Percentiles rank a stretch among this genome's conserved stretches.
phyloP scores from a whole-genome alignment of 2,329 filamentous ascomycete species.

The Calonectria honghensis region DNA sequence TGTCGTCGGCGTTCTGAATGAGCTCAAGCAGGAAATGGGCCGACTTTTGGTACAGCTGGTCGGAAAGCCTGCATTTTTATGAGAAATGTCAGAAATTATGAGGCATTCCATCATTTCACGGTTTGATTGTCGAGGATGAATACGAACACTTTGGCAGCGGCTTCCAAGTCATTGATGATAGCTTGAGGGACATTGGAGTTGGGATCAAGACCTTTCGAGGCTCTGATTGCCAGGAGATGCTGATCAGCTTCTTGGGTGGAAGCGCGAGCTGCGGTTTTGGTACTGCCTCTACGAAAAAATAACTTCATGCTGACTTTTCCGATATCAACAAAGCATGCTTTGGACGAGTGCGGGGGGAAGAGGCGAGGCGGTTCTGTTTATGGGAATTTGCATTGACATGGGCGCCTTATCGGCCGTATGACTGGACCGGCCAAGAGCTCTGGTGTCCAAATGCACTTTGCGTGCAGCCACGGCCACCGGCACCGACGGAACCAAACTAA shows the following conservation, averaged over 20 bases:
- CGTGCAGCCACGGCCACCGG: not conserved
- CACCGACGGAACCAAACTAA: not conserved
- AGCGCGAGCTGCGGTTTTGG: not conserved
- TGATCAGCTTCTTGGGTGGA: not conserved
- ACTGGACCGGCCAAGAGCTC: not conserved
- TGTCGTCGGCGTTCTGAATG: constrained; percentile 66
- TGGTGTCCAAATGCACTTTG: not conserved
- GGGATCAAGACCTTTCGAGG: constrained; percentile 4
- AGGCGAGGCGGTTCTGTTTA: not conserved
- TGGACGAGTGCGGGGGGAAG: not conserved
- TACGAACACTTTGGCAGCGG: constrained; percentile 17
- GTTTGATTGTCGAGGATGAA: not conserved
- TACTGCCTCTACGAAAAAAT: not conserved
- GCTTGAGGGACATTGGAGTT: constrained; percentile 3
- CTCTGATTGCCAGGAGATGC: not conserved
- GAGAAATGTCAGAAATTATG: not conserved
- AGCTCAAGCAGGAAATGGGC: constrained; percentile 64
- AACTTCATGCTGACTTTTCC: constrained; percentile 4
- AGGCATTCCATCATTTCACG: not conserved
- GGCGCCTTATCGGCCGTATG: not conserved
- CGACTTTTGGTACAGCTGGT: constrained; percentile 56
- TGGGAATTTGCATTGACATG: not conserved
- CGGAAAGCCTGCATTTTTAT: not conserved
- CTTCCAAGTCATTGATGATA: constrained; percentile 3
- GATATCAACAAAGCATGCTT: not conserved